A percentile compares a stretch with the other conserved stretches of the same genome.
Conservation (phyloP, 306 rosid genomes). For the Castanea crenata region DNA sequence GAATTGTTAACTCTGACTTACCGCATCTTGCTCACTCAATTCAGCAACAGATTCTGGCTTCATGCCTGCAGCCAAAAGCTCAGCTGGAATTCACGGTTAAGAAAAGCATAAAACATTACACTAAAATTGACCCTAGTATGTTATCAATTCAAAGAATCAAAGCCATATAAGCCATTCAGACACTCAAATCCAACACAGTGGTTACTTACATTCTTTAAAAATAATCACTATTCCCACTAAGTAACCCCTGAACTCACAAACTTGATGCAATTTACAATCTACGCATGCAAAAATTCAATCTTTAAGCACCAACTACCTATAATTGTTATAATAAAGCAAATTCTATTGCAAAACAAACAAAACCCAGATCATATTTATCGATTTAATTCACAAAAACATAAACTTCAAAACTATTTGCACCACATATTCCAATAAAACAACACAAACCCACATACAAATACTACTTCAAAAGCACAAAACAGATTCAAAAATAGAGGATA, state of each 20-base stretch:
- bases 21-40: constrained; percentile 36
- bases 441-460: background rate
- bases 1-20: constrained; percentile 12
- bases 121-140: background rate
- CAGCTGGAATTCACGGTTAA: constrained; percentile 37
- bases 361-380: background rate
- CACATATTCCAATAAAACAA: background rate
- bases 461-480: background rate
- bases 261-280: too few relatives aligned
- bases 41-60: constrained; percentile 23
- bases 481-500: constrained; percentile 22
- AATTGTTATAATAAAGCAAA: background rate
- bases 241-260: background rate
- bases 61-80: constrained; percentile 28
- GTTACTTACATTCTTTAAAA: background rate
- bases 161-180: background rate
- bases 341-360: background rate
- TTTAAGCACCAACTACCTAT: background rate
- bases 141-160: background rate
- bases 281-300: background rate
- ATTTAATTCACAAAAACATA: background rate
- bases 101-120: background rate
- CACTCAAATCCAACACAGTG: background rate
- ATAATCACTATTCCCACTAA: background rate
- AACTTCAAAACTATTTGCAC: background rate